Percentiles rank a stretch among this genome's conserved stretches.
phyloP scores from a whole-genome alignment of 805 yeast species.

The Teunomyces tritomae region DNA sequence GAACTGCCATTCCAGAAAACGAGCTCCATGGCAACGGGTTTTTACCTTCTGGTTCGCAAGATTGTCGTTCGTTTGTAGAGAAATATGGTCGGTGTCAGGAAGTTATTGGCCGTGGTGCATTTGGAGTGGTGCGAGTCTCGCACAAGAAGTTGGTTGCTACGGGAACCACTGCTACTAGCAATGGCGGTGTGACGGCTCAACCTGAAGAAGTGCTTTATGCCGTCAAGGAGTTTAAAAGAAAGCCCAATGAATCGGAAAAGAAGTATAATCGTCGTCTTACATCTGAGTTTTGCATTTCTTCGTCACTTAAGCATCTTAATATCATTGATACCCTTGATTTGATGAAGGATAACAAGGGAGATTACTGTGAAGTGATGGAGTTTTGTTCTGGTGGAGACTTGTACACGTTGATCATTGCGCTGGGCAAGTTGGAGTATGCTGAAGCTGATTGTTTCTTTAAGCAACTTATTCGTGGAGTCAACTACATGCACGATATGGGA shows the following conservation, averaged over 20 bases:
- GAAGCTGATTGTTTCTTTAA: conserved; percentile 92
- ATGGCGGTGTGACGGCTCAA: conserved; percentile 7
- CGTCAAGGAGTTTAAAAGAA: conserved; percentile 78
- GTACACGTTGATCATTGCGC: conserved; percentile 68
- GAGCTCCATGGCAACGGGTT: not conserved
- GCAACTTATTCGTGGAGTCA: conserved; percentile 79
- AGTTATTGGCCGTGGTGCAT: conserved; percentile 89
- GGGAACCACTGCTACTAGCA: not conserved
- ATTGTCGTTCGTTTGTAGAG: conserved; percentile 65
- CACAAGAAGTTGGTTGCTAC: conserved; percentile 54
- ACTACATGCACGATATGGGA: conserved; percentile 87
- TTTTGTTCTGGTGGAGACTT: conserved; percentile 81
- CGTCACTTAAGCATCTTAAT: conserved; percentile 72
- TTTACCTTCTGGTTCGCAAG: conserved; percentile 13
- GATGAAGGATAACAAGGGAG: conserved; percentile 77
- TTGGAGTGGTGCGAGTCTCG: conserved; percentile 87
- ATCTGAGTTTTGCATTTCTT: conserved; percentile 78
- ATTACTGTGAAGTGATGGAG: conserved; percentile 83
- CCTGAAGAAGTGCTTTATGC: conserved; percentile 58
- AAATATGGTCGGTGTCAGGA: conserved; percentile 95
- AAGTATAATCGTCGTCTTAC: conserved; percentile 73
- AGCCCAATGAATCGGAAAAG: conserved; percentile 58
- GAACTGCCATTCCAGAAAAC: not conserved
- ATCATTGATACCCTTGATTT: conserved; percentile 76
- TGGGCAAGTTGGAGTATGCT: conserved; percentile 73